These are phyloP conservation scores for Rhodotorula sp. DNA, from an alignment of 1,284 basidiomycete species.

Conservation along the genomic window DNA sequence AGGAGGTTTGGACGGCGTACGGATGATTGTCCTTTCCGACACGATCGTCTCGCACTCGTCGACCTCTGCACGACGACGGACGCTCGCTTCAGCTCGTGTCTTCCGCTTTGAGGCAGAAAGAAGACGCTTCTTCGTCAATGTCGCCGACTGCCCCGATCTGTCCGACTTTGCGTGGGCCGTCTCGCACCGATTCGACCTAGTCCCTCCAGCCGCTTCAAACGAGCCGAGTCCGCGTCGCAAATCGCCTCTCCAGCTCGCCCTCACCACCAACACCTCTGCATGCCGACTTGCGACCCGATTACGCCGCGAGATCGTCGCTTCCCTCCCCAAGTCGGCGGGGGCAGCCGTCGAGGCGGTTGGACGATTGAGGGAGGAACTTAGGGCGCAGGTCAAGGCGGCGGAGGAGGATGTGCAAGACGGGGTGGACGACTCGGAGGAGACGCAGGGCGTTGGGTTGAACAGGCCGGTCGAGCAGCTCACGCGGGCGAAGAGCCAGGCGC, in stretches of 20 bases:
- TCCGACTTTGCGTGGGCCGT: slow-evolving; percentile 90
- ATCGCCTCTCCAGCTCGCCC: slow-evolving; percentile 73
- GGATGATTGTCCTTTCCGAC: slow-evolving; percentile 33
- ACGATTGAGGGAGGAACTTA: slow-evolving; percentile 26
- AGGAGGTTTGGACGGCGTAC: not conserved
- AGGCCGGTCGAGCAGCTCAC: slow-evolving; percentile 67
- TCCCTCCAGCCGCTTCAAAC: slow-evolving; percentile 20
- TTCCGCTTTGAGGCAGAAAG: slow-evolving; percentile 60
- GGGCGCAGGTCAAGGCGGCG: slow-evolving; percentile 30
- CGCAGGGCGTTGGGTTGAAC: slow-evolving; percentile 64
- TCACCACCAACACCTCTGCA: slow-evolving; percentile 89
- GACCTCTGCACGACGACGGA: not conserved
- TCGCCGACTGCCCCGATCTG: slow-evolving; percentile 78
- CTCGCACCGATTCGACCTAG: slow-evolving; percentile 70
- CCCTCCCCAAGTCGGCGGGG: slow-evolving; percentile 72
- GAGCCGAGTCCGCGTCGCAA: not conserved
- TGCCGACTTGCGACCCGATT: slow-evolving; percentile 81
- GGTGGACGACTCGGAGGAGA: slow-evolving; percentile 55
- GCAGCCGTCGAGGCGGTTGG: slow-evolving; percentile 59
- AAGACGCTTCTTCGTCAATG: slow-evolving; percentile 74
- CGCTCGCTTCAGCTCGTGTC: slow-evolving; percentile 15
- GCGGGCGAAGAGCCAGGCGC: slow-evolving; percentile 23
- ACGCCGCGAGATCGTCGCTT: slow-evolving; percentile 75
- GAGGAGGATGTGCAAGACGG: not conserved
- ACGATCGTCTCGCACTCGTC: slow-evolving; percentile 26